Evolutionary conservation across 1,284 basidiomycete species (phyloP).

Genomic region (Ceratobasidium sp.): DNA sequence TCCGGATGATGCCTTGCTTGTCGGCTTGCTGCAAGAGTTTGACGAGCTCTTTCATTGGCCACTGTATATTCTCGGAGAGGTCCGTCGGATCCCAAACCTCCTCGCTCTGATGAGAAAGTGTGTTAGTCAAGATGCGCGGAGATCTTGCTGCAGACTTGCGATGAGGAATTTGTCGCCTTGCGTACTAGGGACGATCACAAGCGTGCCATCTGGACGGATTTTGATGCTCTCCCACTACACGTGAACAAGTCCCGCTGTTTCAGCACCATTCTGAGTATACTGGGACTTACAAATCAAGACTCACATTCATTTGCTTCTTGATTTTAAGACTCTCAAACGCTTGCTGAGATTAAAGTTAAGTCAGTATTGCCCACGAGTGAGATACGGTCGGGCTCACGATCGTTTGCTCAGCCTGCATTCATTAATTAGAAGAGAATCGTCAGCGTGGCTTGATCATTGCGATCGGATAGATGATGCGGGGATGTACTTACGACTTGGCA

Average conservation of each 20-base stretch:
- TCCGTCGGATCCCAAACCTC: constrained; percentile 3
- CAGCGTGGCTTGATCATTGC: neutral
- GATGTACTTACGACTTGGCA: constrained; percentile 21
- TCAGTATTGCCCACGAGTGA: neutral
- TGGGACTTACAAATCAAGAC: neutral
- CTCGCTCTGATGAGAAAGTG: constrained; percentile 2
- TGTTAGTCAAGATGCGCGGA: neutral
- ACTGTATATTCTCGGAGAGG: neutral
- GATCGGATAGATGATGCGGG: neutral
- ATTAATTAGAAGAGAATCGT: neutral
- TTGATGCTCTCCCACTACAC: constrained; percentile 18
- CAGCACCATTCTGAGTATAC: neutral
- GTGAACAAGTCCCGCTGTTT: constrained; percentile 1
- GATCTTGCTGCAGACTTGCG: neutral
- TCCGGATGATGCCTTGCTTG: constrained; percentile 4
- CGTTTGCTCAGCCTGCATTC: neutral
- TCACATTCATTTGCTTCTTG: constrained; percentile 21
- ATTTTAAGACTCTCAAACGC: constrained; percentile 12
- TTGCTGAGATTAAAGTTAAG: constrained; percentile 6
- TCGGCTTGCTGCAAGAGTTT: neutral
- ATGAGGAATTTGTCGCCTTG: constrained; percentile 20
- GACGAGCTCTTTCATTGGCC: constrained; percentile 10
- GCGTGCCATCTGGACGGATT: constrained; percentile 12
- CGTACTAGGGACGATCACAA: neutral
- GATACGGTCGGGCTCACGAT: neutral